Conservation (phyloP, 495 filamentous ascomycete species). For the Paragyromitra xinjiangensis region DNA sequence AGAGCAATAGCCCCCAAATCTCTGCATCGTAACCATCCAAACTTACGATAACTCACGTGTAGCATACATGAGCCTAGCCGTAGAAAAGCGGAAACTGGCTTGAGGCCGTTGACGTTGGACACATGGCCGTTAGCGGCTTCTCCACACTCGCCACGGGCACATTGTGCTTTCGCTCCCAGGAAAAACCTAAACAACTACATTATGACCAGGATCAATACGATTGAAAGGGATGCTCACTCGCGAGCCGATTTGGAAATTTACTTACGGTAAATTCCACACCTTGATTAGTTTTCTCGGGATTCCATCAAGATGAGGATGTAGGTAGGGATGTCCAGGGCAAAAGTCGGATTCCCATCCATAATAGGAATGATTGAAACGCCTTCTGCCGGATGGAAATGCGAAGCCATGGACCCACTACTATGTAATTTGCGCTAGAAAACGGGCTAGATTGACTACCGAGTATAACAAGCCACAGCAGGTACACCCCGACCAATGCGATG, state of each 20-base stretch:
- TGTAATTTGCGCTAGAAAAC: neutral
- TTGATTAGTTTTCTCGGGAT: neutral
- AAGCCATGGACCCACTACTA: neutral
- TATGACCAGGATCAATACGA: too few species aligned
- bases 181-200: neutral
- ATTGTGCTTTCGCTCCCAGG: neutral
- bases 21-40: neutral
- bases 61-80: neutral
- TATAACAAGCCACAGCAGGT: conserved; percentile 6
- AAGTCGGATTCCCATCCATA: conserved; percentile 10
- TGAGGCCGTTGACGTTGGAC: neutral
- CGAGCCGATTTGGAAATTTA: neutral
- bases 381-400: neutral
- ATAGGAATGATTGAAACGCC: conserved; percentile 36
- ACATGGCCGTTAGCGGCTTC: neutral
- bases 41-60: neutral
- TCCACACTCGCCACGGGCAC: neutral
- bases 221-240: too few species aligned
- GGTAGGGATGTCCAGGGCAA: neutral
- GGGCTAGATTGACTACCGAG: neutral
- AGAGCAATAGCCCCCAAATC: too few species aligned
- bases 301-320: neutral
- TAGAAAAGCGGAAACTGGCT: neutral
- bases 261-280: neutral
- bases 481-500: neutral